These are phyloP conservation scores for Vigna unguiculata DNA, from an alignment of 306 rosid genomes.

Conservation along the genomic window DNA sequence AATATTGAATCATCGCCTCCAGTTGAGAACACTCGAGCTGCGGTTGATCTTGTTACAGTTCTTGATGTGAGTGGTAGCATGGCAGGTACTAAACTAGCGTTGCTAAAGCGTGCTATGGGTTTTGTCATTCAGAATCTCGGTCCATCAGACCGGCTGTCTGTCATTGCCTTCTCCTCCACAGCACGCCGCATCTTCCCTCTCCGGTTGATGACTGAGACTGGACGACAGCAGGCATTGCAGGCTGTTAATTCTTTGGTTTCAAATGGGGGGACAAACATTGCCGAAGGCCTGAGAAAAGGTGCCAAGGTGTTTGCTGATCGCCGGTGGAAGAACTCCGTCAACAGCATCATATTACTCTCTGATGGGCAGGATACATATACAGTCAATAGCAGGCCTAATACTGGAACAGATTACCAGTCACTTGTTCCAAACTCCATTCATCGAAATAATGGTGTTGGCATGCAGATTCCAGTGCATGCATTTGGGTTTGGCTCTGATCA, in stretches of 20 bases:
- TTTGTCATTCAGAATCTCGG: slow-evolving; percentile 95
- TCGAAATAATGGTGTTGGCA: slow-evolving; percentile 57
- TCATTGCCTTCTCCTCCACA: slow-evolving; percentile 92
- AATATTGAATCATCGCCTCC: slow-evolving; percentile 36
- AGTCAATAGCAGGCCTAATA: slow-evolving; percentile 52
- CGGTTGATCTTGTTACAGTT: slow-evolving; percentile 92
- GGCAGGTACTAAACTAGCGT: slow-evolving; percentile 94
- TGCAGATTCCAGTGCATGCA: slow-evolving; percentile 90
- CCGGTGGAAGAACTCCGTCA: slow-evolving; percentile 76
- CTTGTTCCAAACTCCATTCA: slow-evolving; percentile 76
- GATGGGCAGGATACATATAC: slow-evolving; percentile 97
- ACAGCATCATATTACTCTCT: slow-evolving; percentile 87
- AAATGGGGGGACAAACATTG: slow-evolving; percentile 95
- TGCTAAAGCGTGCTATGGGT: slow-evolving; percentile 97
- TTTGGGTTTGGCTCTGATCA: slow-evolving; percentile 95
- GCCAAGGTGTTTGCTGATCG: slow-evolving; percentile 85
- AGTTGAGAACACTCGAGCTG: slow-evolving; percentile 65
- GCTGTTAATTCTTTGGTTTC: slow-evolving; percentile 82
- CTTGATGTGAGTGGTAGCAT: slow-evolving; percentile 99
- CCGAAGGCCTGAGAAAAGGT: slow-evolving; percentile 89
- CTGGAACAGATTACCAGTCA: slow-evolving; percentile 64
- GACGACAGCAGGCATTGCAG: slow-evolving; percentile 83
- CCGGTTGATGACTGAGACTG: slow-evolving; percentile 78
- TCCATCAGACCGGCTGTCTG: slow-evolving; percentile 86
- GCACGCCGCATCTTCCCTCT: slow-evolving; percentile 97